Evolutionary conservation across 2,329 filamentous ascomycete species (phyloP), one percentile per base, ranked within the genome.

Genomic region (Microcyclospora pomicola): DNA sequence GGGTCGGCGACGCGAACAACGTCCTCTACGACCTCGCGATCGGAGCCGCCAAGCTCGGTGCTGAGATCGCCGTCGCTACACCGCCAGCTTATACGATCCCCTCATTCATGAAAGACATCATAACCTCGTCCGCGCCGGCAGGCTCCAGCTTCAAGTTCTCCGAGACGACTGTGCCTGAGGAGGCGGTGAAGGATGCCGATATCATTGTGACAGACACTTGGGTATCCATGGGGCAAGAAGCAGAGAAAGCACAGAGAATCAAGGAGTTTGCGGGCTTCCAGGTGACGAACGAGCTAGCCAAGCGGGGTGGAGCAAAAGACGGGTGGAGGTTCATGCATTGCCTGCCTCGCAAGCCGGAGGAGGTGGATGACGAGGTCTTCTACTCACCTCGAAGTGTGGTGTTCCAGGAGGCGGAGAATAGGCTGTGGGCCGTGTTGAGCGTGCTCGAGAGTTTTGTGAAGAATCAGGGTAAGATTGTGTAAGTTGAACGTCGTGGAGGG

Each of bases 261-360:
- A 74, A 79, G 55, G 85, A 77, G 2, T 98, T 98, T 59, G 72
- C 73, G 24, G 87, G 88, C 11, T 98, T 87, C 63, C 88, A 95
- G 59, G 82, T 98, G 54, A 95, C 88, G 2, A 73, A 78, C 34
- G 82, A 91, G 32, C 68, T 98, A 49, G 88, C 86, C 2, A 73
- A 79, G 61, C 72, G 78, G 35, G 87, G 86, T 32, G 87, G 85
- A 14, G 91, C 91, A 31, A 93, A 91, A 59, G 69, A 80, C 11
- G 73, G 73, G 45, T 98, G 91, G 91, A 86, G 84, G 62, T 98
- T 98, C 60, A 95, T 98, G 91, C 91, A 98, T 67, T 98, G 91
- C 59, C 64, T 98, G 42, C 91, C 91, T 11, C 75, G 91, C 45
- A 87, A 98, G 57, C 74, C 75, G 0, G 88, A 98, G 60, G 91